These are phyloP conservation scores for Crepidotus variabilis DNA, from an alignment of 768 basidiomycete species.

Conservation along the genomic window DNA sequence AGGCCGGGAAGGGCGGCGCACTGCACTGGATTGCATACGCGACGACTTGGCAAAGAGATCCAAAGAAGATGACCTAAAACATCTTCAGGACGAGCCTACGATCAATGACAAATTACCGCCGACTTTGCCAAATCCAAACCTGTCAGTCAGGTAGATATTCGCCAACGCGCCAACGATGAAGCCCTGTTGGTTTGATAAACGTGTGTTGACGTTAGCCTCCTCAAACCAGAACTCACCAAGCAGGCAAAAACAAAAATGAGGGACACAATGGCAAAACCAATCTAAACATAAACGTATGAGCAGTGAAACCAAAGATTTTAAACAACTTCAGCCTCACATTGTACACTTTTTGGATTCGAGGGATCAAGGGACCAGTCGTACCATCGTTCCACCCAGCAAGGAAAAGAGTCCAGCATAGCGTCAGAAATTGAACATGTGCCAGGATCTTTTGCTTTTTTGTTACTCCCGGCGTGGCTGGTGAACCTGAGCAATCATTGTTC, in stretches of 20 bases:
- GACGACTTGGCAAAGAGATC: conserved; percentile 46
- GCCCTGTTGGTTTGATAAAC: conserved; percentile 26
- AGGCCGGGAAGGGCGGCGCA: conserved; percentile 62
- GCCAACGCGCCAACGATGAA: conserved; percentile 34
- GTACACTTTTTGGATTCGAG: conserved; percentile 60
- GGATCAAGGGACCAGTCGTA: conserved; percentile 69
- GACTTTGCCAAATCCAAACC: conserved; percentile 42
- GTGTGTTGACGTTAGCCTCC: conserved; percentile 36
- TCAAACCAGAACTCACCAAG: conserved; percentile 23
- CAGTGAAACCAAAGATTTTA: neutral
- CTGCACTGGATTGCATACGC: conserved; percentile 52
- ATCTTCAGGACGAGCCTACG: neutral
- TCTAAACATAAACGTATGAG: conserved; percentile 23
- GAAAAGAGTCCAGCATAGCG: conserved; percentile 55
- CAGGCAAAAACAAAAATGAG: conserved; percentile 50
- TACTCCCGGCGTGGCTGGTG: neutral
- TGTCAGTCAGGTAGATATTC: conserved; percentile 35
- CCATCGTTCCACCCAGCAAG: conserved; percentile 79
- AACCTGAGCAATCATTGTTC: neutral
- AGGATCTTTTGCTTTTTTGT: conserved; percentile 10
- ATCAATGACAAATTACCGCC: neutral
- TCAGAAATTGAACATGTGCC: conserved; percentile 43
- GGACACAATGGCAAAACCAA: conserved; percentile 54
- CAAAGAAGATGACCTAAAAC: conserved; percentile 23
- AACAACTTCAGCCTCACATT: conserved; percentile 27